Evolutionary conservation across 306 rosid species (phyloP), one percentile per base, ranked within the genome.

Genomic region (Dryas drummondii): DNA sequence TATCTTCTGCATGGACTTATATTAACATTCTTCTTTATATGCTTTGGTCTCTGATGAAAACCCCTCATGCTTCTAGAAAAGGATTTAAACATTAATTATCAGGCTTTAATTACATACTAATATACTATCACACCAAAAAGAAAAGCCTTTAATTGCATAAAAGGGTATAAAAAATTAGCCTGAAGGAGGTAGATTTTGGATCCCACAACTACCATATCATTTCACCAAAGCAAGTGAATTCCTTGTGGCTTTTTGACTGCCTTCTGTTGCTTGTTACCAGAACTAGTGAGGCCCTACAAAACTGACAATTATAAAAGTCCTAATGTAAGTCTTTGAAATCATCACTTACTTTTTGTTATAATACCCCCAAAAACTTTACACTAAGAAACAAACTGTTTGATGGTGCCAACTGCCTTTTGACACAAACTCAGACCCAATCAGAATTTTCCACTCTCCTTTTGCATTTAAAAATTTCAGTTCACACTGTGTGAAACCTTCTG

Each of bases 401-500:
- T 14, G 32, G 65, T 22, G 22, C 22, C 22, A 22, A 22, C 9
- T n/a, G 0, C 7, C 66, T 19, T 2, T 27, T 22, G 2, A 44
- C 26, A 44, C 9, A 22, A 19, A n/a, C 32, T 3, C 4, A 58
- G 4, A 17, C 12, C 57, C 62, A 45, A 7, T 44, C 5, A 56
- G 65, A 56, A 56, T 7, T 72, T 72, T 57, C 32, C 6, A 57
- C 55, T 45, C 12, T 26, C 6, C 12, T 3, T n/a, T 14, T 0
- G 11, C 26, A 40, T 55, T 22, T 42, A 13, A 71, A 56, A 32
- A 56, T 22, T 47, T 27, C 8, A 5, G 46, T 72, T 72, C 68
- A 58, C 57, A 72, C 46, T 13, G 6, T 56, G 68, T 72, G 76
- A 72, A 72, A 0, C 58, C 68, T 27, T 59, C 57, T 59, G 66